Base-by-base conservation (phyloP, 768 basidiomycete species). In the Dentipellis sp. region DNA sequence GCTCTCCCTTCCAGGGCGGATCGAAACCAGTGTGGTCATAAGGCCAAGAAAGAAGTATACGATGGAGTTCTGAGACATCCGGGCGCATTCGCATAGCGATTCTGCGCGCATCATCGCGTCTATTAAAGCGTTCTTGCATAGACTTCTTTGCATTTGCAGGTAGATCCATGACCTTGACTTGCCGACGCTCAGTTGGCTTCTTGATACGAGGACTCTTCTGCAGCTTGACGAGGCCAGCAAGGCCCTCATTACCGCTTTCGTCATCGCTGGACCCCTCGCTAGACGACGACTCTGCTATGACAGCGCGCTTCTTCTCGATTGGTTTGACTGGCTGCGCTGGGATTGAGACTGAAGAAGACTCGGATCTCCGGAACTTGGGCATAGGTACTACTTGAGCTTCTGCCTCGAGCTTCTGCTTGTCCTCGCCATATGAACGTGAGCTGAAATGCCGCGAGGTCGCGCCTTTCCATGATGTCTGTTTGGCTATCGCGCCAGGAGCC, bases 21-120 rank as follows among this genome's bases (percentile, higher is more conserved):
- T 77, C 69, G 38, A 81, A 67, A 19, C 85, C 82, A 10, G 66
- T 66, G 61, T 91, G 80, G 48, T 85, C 78, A 59, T 92, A 92
- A 67, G 88, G 75, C 97, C 97, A 99, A 0, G 89, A 84, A 1
- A 99, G 71, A 29, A 98, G 75, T 10, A 75, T 71, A 48, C 81
- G 82, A 67, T 95, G 88, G 19, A 99, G 81, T 6, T 75, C 77
- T 34, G 84, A 82, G 17, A 94, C 76, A 63, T 98, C 86, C 2
- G 94, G 95, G 64, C 83, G 86, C 63, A 94, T 74, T 8, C 94
- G 83, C 59, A 84, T 71, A 7, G 81, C 80, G 47, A 74, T 79
- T 56, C 78, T 77, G 17, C 81, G 81, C 23, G 81, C 80, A 55
- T 83, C 81, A 16, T 87, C 83, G 52, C 79, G 76, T 56, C 79